Base-by-base conservation (phyloP, 2,329 filamentous ascomycete species). In the Xylariaceae sp. region DNA sequence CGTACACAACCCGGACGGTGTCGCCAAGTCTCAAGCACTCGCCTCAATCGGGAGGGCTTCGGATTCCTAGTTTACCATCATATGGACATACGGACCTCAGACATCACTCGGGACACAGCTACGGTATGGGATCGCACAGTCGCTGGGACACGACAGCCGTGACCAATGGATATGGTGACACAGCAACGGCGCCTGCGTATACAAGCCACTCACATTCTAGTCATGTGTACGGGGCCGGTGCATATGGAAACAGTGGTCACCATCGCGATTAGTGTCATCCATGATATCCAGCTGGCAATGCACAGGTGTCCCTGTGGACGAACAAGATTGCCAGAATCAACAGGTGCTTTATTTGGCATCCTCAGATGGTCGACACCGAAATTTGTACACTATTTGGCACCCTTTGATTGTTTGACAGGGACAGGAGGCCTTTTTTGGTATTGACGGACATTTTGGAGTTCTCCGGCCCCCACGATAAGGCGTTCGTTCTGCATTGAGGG, bases 1-100 rank as follows among this genome's bases (percentile, higher is more conserved):
- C 73, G 0, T 81, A 80, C 60, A 67, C 72, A 13, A 42, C 1
- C 66, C 74, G 78, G n/a, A 70, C 76, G 0, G 66, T 82, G 40
- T 77, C 75, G 0, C 74, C 75, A 1, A 61, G 63, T 0, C 54
- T 73, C 19, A 74, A 75, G 53, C 66, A 63, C 34, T 70, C 72
- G 1, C 70, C 74, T 0, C 66, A 69, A 5, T 41, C 63, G 6
- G 60, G 63, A 2, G 62, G 63, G 13, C 62, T 74, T 5, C 67
- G 72, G 40, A 66, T 74, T 28, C 66, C 66, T 4, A 66, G 69
- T 13, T 46, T 73, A 3, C 64, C 70, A 0, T 63, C 73, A 2
- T 78, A 78, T 56, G 68, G 70, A 39, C 61, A 60, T 28, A 45
- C 70, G 34, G 73, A 72, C 47, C 41, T 57, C 16, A 55, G 55